Evolutionary conservation across 768 basidiomycete genomes (phyloP).

Genomic region (Kwoniella mangroviensis): DNA sequence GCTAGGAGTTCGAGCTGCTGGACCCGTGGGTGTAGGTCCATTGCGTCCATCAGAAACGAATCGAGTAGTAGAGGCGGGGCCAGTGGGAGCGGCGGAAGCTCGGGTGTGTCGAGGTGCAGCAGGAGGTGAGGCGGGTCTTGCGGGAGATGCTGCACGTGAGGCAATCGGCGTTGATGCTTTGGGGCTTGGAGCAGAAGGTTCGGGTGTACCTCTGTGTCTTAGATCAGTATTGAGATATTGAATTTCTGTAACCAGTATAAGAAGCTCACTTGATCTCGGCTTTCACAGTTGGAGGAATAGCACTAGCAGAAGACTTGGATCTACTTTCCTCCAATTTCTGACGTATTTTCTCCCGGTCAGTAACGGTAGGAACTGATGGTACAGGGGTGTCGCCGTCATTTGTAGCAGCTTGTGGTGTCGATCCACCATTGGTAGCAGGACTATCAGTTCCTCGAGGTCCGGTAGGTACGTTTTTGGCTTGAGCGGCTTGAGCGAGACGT

Average conservation of each 20-base stretch:
- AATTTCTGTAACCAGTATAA: neutral
- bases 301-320: neutral
- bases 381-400: constrained; percentile 9
- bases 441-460: constrained; percentile 16
- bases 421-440: constrained; percentile 10
- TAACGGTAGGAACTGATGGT: neutral
- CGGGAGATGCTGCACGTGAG: constrained; percentile 18
- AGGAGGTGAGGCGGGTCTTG: constrained; percentile 26
- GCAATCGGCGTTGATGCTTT: constrained; percentile 9
- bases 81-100: constrained; percentile 29
- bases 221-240: neutral
- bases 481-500: constrained; percentile 12
- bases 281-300: constrained; percentile 10
- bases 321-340: constrained; percentile 35
- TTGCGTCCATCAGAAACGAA: constrained; percentile 16
- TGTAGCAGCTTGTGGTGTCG: constrained; percentile 8
- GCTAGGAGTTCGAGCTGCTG: constrained; percentile 8
- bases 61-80: constrained; percentile 23
- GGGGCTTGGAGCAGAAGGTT: constrained; percentile 1
- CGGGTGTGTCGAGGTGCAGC: constrained; percentile 40
- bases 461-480: constrained; percentile 15
- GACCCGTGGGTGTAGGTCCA: constrained; percentile 20
- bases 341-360: constrained; percentile 32
- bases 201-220: constrained; percentile 2
- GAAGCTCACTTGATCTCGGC: constrained; percentile 30